Conservation (phyloP, 176 grass and related monocot genomes). For the Cymbopogon citratus region DNA sequence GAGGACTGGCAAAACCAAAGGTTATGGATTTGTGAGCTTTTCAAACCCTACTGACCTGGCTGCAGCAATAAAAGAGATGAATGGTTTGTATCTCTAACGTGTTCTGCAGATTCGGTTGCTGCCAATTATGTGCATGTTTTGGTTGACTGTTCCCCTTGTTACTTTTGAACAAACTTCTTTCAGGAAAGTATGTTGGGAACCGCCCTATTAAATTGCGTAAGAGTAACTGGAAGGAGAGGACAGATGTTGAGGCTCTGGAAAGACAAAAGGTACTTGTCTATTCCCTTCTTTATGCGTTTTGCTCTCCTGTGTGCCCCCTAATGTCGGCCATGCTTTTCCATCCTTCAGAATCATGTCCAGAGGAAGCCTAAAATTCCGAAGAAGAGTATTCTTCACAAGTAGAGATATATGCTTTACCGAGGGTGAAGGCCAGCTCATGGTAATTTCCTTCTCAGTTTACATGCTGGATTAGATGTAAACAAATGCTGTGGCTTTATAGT, state of each 20-base stretch:
- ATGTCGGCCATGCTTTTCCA: slow-evolving; percentile 1
- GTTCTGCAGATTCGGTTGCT: not conserved
- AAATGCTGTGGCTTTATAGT: not conserved
- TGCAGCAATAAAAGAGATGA: slow-evolving; percentile 97
- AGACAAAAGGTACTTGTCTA: slow-evolving; percentile 59
- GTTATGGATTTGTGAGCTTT: slow-evolving; percentile 98
- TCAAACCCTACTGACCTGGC: slow-evolving; percentile 92
- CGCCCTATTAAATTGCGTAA: slow-evolving; percentile 97
- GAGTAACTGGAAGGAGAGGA: slow-evolving; percentile 98
- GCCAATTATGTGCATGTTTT: slow-evolving; percentile 1
- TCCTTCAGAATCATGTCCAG: slow-evolving; percentile 73
- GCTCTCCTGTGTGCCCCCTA: slow-evolving; percentile 1
- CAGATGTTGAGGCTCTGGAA: slow-evolving; percentile 80
- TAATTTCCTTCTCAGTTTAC: slow-evolving; percentile 26
- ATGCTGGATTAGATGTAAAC: not conserved
- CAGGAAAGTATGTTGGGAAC: slow-evolving; percentile 96
- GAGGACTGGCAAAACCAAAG: slow-evolving; percentile 95
- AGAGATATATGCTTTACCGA: slow-evolving; percentile 17
- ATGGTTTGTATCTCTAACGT: slow-evolving; percentile 54
- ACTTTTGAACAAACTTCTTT: slow-evolving; percentile 16
- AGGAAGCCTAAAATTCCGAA: slow-evolving; percentile 90
- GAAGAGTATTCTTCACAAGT: slow-evolving; percentile 92
- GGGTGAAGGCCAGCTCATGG: not conserved
- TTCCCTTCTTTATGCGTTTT: not conserved
- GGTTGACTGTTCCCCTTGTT: slow-evolving; percentile 4